These are phyloP conservation scores for Plasmodium malariae DNA, from an alignment of 169 alveolate genomes.

Conservation along the genomic window DNA sequence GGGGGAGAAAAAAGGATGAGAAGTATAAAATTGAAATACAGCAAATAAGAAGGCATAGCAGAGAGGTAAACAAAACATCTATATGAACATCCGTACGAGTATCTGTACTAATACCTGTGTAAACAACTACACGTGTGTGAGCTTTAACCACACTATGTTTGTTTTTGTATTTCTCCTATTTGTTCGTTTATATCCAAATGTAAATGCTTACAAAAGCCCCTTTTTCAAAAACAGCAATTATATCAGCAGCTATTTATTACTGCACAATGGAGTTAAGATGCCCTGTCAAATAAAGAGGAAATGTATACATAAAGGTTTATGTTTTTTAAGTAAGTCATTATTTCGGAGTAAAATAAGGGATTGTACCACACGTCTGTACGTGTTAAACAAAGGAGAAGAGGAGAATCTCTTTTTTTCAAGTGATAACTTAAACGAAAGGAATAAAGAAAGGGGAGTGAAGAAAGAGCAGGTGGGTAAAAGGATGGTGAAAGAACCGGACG, in stretches of 20 bases:
- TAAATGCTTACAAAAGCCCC: background rate
- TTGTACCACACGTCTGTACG: too few relatives aligned
- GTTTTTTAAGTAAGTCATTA: too few relatives aligned
- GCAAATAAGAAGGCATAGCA: too few relatives aligned
- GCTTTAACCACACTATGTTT: background rate
- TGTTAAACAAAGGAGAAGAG: background rate
- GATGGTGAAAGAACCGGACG: too few relatives aligned
- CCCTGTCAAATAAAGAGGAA: background rate
- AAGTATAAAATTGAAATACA: too few relatives aligned
- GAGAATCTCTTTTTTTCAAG: background rate
- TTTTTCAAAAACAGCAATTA: background rate
- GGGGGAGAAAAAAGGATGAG: too few relatives aligned
- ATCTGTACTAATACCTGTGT: background rate
- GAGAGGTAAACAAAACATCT: too few relatives aligned
- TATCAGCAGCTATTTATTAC: background rate
- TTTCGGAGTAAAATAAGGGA: too few relatives aligned
- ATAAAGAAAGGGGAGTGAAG: too few relatives aligned
- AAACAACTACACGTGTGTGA: background rate
- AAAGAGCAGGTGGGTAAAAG: too few relatives aligned
- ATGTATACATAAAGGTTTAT: background rate
- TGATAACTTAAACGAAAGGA: too few relatives aligned
- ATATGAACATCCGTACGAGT: background rate
- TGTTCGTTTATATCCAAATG: background rate
- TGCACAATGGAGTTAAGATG: background rate
- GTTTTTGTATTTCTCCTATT: background rate